Evolutionary conservation across 1,284 basidiomycete genomes (phyloP).

Genomic region (Somion occarium): DNA sequence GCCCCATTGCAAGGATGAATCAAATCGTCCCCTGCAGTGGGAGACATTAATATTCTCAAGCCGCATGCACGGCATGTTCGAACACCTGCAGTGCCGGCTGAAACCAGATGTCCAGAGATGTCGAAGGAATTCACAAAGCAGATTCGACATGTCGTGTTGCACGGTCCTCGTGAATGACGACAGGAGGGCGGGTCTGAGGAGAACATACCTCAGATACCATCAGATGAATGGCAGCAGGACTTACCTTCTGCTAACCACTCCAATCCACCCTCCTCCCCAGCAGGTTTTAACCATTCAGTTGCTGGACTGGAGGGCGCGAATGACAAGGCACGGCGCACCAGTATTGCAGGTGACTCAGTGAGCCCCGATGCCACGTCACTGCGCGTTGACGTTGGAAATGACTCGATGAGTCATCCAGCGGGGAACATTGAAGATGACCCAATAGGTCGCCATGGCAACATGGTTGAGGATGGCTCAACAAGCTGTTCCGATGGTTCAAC

Average conservation of each 20-base stretch:
- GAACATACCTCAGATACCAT: no score
- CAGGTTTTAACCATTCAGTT: not conserved
- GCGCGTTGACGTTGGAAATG: not conserved
- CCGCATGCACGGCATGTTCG: no score
- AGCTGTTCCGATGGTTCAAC: not conserved
- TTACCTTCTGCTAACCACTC: no score
- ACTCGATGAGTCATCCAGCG: not conserved
- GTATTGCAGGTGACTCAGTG: not conserved
- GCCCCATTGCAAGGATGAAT: no score
- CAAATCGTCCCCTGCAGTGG: no score
- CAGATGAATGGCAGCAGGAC: not conserved
- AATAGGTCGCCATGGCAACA: not conserved
- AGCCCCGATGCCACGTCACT: not conserved
- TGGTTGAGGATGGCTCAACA: not conserved
- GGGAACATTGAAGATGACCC: not conserved
- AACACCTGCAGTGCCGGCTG: not conserved
- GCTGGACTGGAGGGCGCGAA: not conserved
- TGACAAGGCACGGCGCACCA: not conserved
- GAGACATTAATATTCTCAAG: no score
- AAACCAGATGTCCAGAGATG: slow-evolving; percentile 11
- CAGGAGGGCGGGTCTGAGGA: slow-evolving; percentile 4
- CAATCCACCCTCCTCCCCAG: no score
- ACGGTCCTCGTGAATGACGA: slow-evolving; percentile 6
- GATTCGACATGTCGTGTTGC: slow-evolving; percentile 7
- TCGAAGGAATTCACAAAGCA: slow-evolving; percentile 8